phyloP scores from a whole-genome alignment of 768 basidiomycete species.

The Trametes coccinea region DNA sequence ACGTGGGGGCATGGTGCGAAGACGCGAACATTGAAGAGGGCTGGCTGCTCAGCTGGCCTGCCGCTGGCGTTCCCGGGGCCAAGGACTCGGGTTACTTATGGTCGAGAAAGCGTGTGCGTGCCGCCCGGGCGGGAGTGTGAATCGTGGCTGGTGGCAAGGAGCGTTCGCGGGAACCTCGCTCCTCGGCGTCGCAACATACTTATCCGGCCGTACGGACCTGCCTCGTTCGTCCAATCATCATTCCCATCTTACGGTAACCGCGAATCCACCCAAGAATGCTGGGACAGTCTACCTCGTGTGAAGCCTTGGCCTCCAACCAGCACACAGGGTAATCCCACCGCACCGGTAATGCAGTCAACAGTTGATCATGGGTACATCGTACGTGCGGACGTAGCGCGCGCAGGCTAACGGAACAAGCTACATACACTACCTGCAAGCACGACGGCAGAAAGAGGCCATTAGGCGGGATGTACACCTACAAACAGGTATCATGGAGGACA shows the following conservation, averaged over 20 bases:
- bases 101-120: conserved; percentile 10
- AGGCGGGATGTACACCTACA: conserved; percentile 2
- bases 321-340: too few species aligned
- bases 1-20: conserved; percentile 19
- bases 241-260: not conserved
- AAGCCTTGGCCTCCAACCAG: not conserved
- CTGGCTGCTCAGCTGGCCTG: not conserved
- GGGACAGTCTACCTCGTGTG: too few species aligned
- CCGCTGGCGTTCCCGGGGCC: conserved; percentile 10
- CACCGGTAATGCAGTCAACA: too few species aligned
- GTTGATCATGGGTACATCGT: conserved; percentile 9
- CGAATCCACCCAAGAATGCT: not conserved
- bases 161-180: conserved; percentile 16
- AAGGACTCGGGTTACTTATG: conserved; percentile 10
- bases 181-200: not conserved
- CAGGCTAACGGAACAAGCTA: conserved; percentile 2
- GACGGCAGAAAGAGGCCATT: not conserved
- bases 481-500: conserved; percentile 3
- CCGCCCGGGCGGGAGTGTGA: conserved; percentile 12
- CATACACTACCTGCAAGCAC: conserved; percentile 7
- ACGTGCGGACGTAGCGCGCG: conserved; percentile 15
- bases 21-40: conserved; percentile 6
- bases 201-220: not conserved
- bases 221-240: not conserved
- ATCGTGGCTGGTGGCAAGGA: conserved; percentile 5